A percentile compares a stretch with the other conserved stretches of the same genome.
phyloP scores from a whole-genome alignment of 169 alveolate genomes.

The Perkinsus olseni region DNA sequence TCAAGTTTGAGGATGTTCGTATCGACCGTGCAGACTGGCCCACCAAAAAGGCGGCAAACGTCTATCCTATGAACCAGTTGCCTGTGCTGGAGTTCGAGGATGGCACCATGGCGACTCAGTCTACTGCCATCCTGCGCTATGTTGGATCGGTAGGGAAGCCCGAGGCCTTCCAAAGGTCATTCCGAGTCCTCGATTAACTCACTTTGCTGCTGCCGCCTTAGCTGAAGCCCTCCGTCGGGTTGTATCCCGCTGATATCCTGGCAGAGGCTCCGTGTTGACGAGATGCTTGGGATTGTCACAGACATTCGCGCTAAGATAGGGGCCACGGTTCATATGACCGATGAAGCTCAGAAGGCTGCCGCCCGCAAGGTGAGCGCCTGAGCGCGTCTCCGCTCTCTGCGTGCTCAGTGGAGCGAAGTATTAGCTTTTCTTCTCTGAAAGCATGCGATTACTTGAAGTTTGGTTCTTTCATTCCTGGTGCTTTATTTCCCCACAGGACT shows the following conservation, averaged over 20 bases:
- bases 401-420: too few species aligned
- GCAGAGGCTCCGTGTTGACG: neutral
- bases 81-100: neutral
- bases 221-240: neutral
- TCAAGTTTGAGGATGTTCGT: neutral
- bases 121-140: neutral
- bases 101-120: neutral
- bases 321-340: neutral
- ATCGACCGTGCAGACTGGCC: neutral
- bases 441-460: too few species aligned
- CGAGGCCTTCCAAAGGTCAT: too few species aligned
- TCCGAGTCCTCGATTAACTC: too few species aligned
- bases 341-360: neutral
- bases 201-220: neutral
- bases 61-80: neutral
- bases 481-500: neutral
- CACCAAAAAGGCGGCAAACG: neutral
- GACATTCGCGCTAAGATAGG: neutral
- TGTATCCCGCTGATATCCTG: neutral
- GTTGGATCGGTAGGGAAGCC: neutral
- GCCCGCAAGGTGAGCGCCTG: neutral
- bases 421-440: too few species aligned
- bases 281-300: neutral
- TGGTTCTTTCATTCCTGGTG: too few species aligned
- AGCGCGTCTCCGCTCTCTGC: too few species aligned